phyloP scores from a whole-genome alignment of 345 rosid species.

The Noccaea caerulescens region DNA sequence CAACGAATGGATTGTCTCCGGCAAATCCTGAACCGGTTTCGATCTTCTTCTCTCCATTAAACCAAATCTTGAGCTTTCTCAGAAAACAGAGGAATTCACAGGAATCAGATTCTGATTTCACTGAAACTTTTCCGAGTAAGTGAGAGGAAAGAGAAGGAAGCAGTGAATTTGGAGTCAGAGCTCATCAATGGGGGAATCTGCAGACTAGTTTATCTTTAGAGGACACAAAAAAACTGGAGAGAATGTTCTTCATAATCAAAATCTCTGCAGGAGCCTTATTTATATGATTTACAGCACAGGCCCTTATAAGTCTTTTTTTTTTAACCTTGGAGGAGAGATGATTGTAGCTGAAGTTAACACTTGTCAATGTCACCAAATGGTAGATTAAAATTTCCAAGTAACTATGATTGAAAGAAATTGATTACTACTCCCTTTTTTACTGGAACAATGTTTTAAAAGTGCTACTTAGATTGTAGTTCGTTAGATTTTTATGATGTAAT shows the following conservation, averaged over 20 bases:
- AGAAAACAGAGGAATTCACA: conserved; percentile 15
- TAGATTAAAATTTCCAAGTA: neutral
- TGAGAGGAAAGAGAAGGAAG: conserved; percentile 12
- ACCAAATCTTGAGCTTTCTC: conserved; percentile 23
- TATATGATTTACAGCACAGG: neutral
- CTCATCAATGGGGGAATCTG: conserved; percentile 34
- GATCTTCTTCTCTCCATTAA: conserved; percentile 45
- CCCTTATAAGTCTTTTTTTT: neutral
- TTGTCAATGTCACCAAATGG: conserved; percentile 29
- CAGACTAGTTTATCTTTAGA: conserved; percentile 5
- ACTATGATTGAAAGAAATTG: neutral
- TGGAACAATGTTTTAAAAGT: conserved; percentile 2
- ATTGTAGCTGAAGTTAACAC: conserved; percentile 27
- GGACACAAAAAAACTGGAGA: conserved; percentile 5
- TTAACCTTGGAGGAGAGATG: conserved; percentile 6
- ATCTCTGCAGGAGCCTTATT: conserved; percentile 13
- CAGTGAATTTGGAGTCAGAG: conserved; percentile 17
- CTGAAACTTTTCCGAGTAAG: conserved; percentile 12
- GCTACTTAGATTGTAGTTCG: conserved; percentile 9
- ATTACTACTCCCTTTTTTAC: conserved; percentile 1
- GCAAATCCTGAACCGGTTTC: conserved; percentile 50
- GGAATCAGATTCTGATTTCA: neutral
- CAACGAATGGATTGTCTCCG: conserved; percentile 65
- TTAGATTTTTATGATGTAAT: neutral
- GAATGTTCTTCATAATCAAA: conserved; percentile 29